Evolutionary conservation across 805 yeast species (phyloP), one percentile per base, ranked within the genome.

Genomic region (Hanseniaspora guilliermondii): DNA sequence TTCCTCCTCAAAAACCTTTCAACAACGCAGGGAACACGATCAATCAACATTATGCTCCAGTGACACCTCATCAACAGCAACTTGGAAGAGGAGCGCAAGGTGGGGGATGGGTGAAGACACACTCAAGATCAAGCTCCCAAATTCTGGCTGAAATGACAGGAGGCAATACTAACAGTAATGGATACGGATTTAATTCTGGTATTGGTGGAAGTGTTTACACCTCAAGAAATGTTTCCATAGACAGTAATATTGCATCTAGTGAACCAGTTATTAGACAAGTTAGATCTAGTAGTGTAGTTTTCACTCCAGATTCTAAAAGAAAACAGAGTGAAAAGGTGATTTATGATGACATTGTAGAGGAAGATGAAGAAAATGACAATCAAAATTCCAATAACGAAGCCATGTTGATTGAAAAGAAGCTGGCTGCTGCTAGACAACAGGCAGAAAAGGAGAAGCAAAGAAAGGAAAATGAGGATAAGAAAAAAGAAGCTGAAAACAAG

Each of bases 241-340:
- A 61, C 14, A 50, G 59, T 11, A 63, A 64, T 45, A 64, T 60
- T 53, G 64, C 52, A 24, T 39, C 40, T 11, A 33, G 38, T 19
- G 60, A 55, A 14, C 62, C 70, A 4, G 62, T 64, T 1, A 66
- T 68, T n/a, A 61, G 64, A 49, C 64, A 60, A 35, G 58, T 60
- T 4, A 42, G 56, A 42, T 37, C 53, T 4, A 48, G 48, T 35
- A 54, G 56, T 42, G 56, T 54, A 2, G 53, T 54, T 17, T 54
- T 48, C 16, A 54, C 56, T 3, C 56, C 56, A 8, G 56, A 54
- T 12, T 30, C 53, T 2, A 38, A 37, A 7, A 42, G 55, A 52
- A 37, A 24, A 14, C 55, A 37, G 8, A 54, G 49, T 22, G 53
- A 54, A 17, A 48, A 44, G 12, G 36, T 54, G 6, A 37, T 48